Base-by-base conservation (phyloP, 768 basidiomycete species). In the Neoboletus magnificus region DNA sequence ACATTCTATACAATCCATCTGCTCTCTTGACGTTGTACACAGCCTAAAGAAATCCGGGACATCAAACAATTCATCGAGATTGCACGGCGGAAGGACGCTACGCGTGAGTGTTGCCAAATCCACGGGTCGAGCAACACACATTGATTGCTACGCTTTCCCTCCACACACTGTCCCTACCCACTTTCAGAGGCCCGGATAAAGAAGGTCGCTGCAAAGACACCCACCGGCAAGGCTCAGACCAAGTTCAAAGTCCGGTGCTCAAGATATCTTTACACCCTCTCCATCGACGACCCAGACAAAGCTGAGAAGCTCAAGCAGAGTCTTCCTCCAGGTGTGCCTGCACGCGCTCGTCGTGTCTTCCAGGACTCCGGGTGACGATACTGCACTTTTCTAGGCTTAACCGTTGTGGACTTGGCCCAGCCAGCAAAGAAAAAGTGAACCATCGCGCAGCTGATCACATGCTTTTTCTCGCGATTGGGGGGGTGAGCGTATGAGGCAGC, bases 181-280 rank as follows among this genome's bases (percentile, higher is more conserved):
- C 35, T n/a, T 29, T 25, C 74, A 98, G 96, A 93, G 82, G 93
- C 91, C 57, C 91, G 93, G 76, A 97, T 98, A 85, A 98, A 98
- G 82, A 97, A 95, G 81, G 88, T 87, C 58, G 79, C 83, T 56
- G 77, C 89, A 37, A 84, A 81, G 73, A 74, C 79, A 30, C 72
- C 84, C 33, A 81, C 82, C 48, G 87, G 84, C 66, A 92, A 92
- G 78, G 79, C 80, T 35, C 81, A 85, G 76, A 96, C 91, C 71
- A 99, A 98, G 79, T 98, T 98, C 86, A 99, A 99, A 84, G 85
- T 99, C 71, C 84, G 97, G 73, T 98, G 95, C 80, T 89, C 91
- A 57, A 83, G 91, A 73, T 94, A 94, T 76, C 87, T 95, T 58
- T 99, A 99, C 87, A 98, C 97, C n/a, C 84, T 98, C 61, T 84